Base-by-base conservation (phyloP, 495 filamentous ascomycete species). In the Friedmanniomyces simplex region DNA sequence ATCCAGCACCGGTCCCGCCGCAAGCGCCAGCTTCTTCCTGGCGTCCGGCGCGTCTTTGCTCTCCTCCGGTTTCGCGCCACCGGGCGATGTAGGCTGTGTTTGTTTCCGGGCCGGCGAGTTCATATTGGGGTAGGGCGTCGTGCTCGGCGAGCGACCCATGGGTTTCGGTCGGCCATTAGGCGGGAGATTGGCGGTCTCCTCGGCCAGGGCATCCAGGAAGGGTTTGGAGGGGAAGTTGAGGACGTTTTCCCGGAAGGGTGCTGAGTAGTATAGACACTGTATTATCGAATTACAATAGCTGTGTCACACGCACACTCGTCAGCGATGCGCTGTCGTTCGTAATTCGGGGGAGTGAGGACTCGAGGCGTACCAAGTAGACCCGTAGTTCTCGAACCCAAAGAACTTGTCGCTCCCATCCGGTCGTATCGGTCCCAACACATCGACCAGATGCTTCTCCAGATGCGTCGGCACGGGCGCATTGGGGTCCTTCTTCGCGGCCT, bases 381-480 rank as follows among this genome's bases (percentile, higher is more conserved):
- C 93, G 73, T 91, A 95, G 90, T 98, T 98, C 72, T 97, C 93
- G 76, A 97, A 84, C 2, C 94, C 93, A 75, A 91, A 97, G 73
- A 95, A 97, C 76, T 96, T 96, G 72, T 98, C 93, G 70, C 87
- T 96, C 21, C 94, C 93, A 75, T 98, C 91, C 37, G 74, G 74
- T 58, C 89, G 80, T 57, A 91, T 72, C 0, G 89, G 77, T 13
- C 89, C 88, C 50, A 88, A 80, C 20, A 57, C 49, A 69, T 90
- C 87, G 60, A 80, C 77, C 30, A 96, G 71, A 70, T 88, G 80
- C 75, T 85, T 93, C 73, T 95, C 87, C 20, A 96, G 69, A 13
- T 90, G 86, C 4, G 87, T 91, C 54, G 84, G 72, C 67, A 85
- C 84, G 14, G 75, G 78, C 42, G 75, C 68, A 60, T 83, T 77